Base-by-base conservation (phyloP, 257 asterid species). In the Solanum arcanum region DNA sequence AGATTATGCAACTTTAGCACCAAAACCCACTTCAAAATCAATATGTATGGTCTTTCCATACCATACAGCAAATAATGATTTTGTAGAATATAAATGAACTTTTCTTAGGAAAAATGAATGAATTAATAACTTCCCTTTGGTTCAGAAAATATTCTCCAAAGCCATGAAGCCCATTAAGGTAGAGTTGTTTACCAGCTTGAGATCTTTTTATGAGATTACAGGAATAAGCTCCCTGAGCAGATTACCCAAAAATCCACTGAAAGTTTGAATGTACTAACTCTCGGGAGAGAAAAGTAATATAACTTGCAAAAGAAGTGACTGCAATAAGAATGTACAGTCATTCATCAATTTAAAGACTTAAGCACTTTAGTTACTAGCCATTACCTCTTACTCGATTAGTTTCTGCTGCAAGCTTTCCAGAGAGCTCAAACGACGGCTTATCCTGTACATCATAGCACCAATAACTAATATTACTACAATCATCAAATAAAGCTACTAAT, bases 341-440 rank as follows among this genome's bases (percentile, higher is more conserved):
- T 47, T 80, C 68, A 80, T 80, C 85, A 49, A 80, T 25, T 80
- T 31, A 46, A 80, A 47, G 13, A 62, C 25, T 47, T 80, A 2
- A 20, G 85, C 68, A 49, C 18, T 46, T 31, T 31, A 81, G 69
- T 81, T 33, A 49, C 69, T 31, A 59, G 49, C 64, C 62, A 77
- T 91, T 86, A 97, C 99, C 99, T 95, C 94, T 95, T 29, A 92
- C 92, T 85, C 98, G 92, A 90, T 97, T 97, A 88, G 99, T 97
- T 91, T 97, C 99, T 15, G 93, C 99, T 37, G 99, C 99, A 91
- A 97, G 99, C 91, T 97, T 97, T 86, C 99, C 99, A 86, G 99
- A 97, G 86, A 97, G 94, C 96, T 96, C 99, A 92, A 97, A 97
- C 27, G 98, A 96, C 86, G 99, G 99, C 86, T 96, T 95, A 88